Evolutionary conservation across 805 yeast species (phyloP), one percentile per base, ranked within the genome.

Genomic region (Monosporozyma aerobia): DNA sequence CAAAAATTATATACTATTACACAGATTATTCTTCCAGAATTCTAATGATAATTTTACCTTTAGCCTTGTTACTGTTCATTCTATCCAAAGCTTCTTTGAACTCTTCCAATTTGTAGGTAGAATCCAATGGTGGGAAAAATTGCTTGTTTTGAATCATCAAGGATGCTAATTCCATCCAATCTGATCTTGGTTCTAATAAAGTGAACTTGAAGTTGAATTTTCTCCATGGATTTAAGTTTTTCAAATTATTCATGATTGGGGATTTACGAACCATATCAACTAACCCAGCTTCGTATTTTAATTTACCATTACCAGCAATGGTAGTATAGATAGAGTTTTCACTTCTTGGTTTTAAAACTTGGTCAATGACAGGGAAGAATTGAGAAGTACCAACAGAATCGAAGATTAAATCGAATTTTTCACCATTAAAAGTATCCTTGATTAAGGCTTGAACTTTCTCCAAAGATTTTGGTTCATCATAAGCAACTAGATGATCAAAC

Each of bases 301-400:
- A 59, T 51, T 75, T 72, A 11, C 57, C 53, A 58, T 83, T 86
- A 40, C 95, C 95, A 13, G 69, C 75, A 51, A 83, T 71, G 9
- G 85, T 74, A 10, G 75, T 67, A 59, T 76, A 85, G 33, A 72
- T 70, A 6, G 82, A 75, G 11, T 79, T 76, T 48, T 74, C 73
- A 27, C 65, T 56, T 49, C 70, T 70, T 39, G 78, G 74, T 57
- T 78, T 77, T 56, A 85, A 67, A 22, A 73, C 70, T 41, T 69
- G 58, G 5, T 68, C 60, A 51, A 78, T 70, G 11, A 73, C 64
- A 2, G 71, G 63, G 51, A 80, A 72, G 22, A 82, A 74, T 19
- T 76, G 78, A 27, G 63, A 63, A 51, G 77, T 79, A 40, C 95
- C 90, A 50, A 78, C 80, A 51, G 83, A 75, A 68, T 87, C 95